Conservation (phyloP, 768 basidiomycete species). For the Leccinum imitatum region DNA sequence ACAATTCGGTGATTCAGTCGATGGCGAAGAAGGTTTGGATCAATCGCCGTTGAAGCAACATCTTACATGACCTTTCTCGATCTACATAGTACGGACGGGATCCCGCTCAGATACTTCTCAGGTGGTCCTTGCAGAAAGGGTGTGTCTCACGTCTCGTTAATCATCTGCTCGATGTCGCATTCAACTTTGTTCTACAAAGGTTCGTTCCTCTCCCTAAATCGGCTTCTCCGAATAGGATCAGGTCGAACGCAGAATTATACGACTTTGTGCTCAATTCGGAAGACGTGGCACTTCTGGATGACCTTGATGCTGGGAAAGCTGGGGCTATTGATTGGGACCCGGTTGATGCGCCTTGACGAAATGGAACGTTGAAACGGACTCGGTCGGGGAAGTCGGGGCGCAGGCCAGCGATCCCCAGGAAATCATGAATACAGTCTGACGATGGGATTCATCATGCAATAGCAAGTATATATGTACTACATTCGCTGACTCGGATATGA, state of each 20-base stretch:
- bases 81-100: conserved; percentile 51
- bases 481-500: not conserved
- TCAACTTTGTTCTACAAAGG: conserved; percentile 36
- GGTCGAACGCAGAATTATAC: conserved; percentile 69
- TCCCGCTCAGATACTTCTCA: conserved; percentile 77
- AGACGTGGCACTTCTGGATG: conserved; percentile 67
- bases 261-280: conserved; percentile 67
- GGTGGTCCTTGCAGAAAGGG: conserved; percentile 90
- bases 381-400: not conserved
- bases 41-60: not conserved
- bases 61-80: not conserved
- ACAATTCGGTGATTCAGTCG: conserved; percentile 49
- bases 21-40: conserved; percentile 47
- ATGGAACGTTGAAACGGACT: conserved; percentile 9
- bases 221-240: conserved; percentile 64
- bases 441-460: not conserved
- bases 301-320: conserved; percentile 66
- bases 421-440: not conserved
- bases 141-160: conserved; percentile 33
- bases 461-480: not conserved
- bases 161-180: not conserved
- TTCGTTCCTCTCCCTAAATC: conserved; percentile 85
- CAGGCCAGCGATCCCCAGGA: not conserved
- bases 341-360: conserved; percentile 44
- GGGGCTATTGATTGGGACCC: conserved; percentile 88